phyloP scores from a whole-genome alignment of 2,329 filamentous ascomycete genomes.

The Hypoxylon sp. region DNA sequence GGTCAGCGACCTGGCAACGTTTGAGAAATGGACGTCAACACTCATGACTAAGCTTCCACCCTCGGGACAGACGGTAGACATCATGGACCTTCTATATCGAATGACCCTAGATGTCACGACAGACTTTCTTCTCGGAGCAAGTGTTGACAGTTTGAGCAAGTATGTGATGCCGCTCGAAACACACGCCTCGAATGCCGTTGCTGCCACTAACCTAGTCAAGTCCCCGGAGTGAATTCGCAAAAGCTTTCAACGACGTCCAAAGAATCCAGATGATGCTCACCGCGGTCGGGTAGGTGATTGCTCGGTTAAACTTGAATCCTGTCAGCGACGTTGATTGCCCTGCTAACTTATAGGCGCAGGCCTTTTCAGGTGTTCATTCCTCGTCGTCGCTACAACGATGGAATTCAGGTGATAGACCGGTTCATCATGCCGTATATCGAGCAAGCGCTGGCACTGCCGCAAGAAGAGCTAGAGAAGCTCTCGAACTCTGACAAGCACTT shows the following conservation, averaged over 20 bases:
- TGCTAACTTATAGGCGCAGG: conserved; percentile 55
- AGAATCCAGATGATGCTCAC: conserved; percentile 74
- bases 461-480: conserved; percentile 75
- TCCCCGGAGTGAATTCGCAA: conserved; percentile 71
- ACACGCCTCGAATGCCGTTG: neutral
- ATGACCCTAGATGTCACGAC: conserved; percentile 76
- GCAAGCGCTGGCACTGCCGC: conserved; percentile 70
- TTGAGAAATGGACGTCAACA: conserved; percentile 70
- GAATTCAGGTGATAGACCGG: conserved; percentile 73
- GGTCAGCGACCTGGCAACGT: conserved; percentile 64
- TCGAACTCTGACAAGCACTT: conserved; percentile 74
- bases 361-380: conserved; percentile 71
- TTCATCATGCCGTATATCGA: conserved; percentile 80
- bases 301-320: neutral
- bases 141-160: conserved; percentile 61
- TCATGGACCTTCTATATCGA: conserved; percentile 73
- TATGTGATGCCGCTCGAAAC: conserved; percentile 37
- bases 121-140: conserved; percentile 75
- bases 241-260: conserved; percentile 78
- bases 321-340: neutral
- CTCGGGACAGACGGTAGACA: conserved; percentile 67
- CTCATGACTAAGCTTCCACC: conserved; percentile 70
- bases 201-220: conserved; percentile 49
- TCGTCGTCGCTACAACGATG: conserved; percentile 68
- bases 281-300: conserved; percentile 56